Conservation (phyloP, 2,329 filamentous ascomycete genomes). For the Thermomyces lanuginosus region DNA sequence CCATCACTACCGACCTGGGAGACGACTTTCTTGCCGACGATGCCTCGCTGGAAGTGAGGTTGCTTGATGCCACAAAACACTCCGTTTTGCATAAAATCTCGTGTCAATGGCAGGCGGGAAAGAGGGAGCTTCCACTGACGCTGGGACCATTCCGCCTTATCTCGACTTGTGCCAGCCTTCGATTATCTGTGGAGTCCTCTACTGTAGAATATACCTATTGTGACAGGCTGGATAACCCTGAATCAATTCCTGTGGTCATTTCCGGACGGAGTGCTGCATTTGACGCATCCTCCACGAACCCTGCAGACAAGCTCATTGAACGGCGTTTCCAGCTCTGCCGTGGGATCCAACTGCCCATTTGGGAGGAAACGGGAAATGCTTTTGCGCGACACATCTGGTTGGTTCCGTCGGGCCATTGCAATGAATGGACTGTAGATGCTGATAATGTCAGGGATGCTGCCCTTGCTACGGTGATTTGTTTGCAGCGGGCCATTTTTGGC, state of each 20-base stretch:
- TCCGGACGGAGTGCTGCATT: constrained; percentile 39
- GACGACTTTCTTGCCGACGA: constrained; percentile 42
- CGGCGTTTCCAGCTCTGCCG: constrained; percentile 34
- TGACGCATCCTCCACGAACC: constrained; percentile 23
- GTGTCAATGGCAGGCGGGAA: constrained; percentile 19
- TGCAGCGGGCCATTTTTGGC: constrained; percentile 28
- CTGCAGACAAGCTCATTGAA: constrained; percentile 38
- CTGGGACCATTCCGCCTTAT: constrained; percentile 15
- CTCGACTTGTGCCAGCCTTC: constrained; percentile 15
- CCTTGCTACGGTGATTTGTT: constrained; percentile 38
- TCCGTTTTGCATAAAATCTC: constrained; percentile 11
- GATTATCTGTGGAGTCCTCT: too few relatives aligned
- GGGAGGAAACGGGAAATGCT: constrained; percentile 56
- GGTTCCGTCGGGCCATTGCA: constrained; percentile 6
- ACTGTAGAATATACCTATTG: too few relatives aligned
- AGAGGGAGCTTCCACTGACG: constrained; percentile 17
- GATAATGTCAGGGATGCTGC: constrained; percentile 37
- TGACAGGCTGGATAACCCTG: constrained; percentile 11
- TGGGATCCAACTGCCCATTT: constrained; percentile 33
- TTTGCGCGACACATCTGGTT: constrained; percentile 59
- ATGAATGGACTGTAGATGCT: background rate
- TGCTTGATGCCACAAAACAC: constrained; percentile 9
- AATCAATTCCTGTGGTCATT: constrained; percentile 31
- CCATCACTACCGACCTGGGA: constrained; percentile 53
- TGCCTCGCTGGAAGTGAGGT: constrained; percentile 15